Conservation (phyloP, 306 rosid species). For the Rosa lucieae region DNA sequence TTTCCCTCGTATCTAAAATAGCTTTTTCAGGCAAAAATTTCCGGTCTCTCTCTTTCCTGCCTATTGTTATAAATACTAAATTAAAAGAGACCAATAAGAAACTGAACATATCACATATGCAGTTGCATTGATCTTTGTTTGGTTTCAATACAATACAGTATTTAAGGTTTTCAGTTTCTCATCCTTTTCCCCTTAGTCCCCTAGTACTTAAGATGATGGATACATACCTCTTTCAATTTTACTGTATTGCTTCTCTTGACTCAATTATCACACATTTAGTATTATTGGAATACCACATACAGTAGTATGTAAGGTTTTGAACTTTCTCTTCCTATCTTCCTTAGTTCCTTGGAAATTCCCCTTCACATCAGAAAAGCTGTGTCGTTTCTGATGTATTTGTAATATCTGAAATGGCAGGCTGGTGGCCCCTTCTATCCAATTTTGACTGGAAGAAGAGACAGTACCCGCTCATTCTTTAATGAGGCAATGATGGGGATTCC, state of each 20-base stretch:
- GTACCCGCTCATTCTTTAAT: conserved; percentile 47
- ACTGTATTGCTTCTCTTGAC: not conserved
- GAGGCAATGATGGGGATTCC: conserved; percentile 71
- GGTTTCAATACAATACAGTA: not conserved
- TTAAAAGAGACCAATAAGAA: not conserved
- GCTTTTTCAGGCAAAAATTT: not conserved
- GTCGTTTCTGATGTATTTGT: conserved; percentile 3
- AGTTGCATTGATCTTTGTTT: not conserved
- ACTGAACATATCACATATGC: not conserved
- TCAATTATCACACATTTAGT: not conserved
- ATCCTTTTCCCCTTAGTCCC: not conserved
- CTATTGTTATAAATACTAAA: not conserved
- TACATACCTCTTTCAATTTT: not conserved
- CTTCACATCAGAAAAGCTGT: not conserved
- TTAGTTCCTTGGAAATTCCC: not conserved
- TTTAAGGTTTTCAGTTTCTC: not conserved
- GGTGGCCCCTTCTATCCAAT: conserved; percentile 90
- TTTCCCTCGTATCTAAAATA: not conserved
- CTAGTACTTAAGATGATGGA: not conserved
- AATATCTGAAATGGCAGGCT: conserved; percentile 41
- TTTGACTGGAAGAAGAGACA: conserved; percentile 76
- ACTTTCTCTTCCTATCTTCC: not conserved
- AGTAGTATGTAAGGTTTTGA: not conserved
- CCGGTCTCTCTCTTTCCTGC: not conserved
- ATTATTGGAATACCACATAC: not conserved